phyloP scores from a whole-genome alignment of 495 filamentous ascomycete species.

The Trichocladium antarcticum region DNA sequence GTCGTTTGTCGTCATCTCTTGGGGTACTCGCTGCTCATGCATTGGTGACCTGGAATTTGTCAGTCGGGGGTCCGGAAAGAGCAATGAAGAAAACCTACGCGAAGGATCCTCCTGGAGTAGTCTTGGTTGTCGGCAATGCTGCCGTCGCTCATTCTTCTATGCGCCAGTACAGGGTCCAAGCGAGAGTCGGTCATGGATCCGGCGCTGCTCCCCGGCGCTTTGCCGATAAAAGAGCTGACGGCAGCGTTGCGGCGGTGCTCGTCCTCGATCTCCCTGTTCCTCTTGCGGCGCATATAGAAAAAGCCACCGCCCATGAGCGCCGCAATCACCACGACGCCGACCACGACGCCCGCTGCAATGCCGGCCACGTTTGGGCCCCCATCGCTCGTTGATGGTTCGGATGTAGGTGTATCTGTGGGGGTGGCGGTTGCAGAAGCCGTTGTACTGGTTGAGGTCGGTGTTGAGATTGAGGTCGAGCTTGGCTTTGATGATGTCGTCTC shows the following conservation, averaged over 20 bases:
- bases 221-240: slow-evolving; percentile 56
- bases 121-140: slow-evolving; percentile 98
- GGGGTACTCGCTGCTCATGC: slow-evolving; percentile 32
- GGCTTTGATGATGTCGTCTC: neutral
- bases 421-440: neutral
- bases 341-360: slow-evolving; percentile 81
- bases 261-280: slow-evolving; percentile 61
- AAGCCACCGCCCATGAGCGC: slow-evolving; percentile 56
- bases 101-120: slow-evolving; percentile 89
- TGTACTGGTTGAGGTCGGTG: neutral
- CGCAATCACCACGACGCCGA: slow-evolving; percentile 62
- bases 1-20: slow-evolving; percentile 38
- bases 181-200: slow-evolving; percentile 66
- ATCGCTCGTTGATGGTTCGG: slow-evolving; percentile 32
- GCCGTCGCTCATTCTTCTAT: slow-evolving; percentile 84
- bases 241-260: slow-evolving; percentile 67
- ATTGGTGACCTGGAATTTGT: slow-evolving; percentile 42
- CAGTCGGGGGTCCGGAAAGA: no score
- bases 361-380: slow-evolving; percentile 42
- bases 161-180: slow-evolving; percentile 79
- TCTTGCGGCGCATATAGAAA: slow-evolving; percentile 65
- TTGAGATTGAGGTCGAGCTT: neutral
- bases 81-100: slow-evolving; percentile 45
- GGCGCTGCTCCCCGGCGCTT: slow-evolving; percentile 44
- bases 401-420: neutral